Conservation (phyloP, 768 basidiomycete genomes). For the Sarcomyxa edulis region DNA sequence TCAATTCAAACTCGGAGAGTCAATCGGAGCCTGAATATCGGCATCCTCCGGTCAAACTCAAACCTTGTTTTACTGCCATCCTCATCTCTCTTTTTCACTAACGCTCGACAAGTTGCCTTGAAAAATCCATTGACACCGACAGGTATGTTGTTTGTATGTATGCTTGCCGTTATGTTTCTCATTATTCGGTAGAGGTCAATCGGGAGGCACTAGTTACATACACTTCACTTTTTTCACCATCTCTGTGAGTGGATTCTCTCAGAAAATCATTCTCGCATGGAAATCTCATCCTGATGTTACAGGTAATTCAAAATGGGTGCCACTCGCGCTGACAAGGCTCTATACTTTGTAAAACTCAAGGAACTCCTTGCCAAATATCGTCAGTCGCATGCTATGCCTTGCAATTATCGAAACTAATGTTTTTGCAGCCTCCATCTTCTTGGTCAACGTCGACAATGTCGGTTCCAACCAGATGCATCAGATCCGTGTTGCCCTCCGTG, state of each 20-base stretch:
- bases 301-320: slow-evolving; percentile 72
- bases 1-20: no score
- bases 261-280: slow-evolving; percentile 14
- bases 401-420: slow-evolving; percentile 3
- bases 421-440: slow-evolving; percentile 87
- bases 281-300: slow-evolving; percentile 6
- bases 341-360: slow-evolving; percentile 92
- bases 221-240: slow-evolving; percentile 15
- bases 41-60: slow-evolving; percentile 17
- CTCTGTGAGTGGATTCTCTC: no score
- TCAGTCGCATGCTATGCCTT: slow-evolving; percentile 38
- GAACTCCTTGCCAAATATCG: slow-evolving; percentile 87
- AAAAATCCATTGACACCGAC: slow-evolving; percentile 91
- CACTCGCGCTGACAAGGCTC: slow-evolving; percentile 81
- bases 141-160: slow-evolving; percentile 37
- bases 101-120: slow-evolving; percentile 60
- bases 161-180: no score
- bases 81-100: slow-evolving; percentile 15
- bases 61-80: slow-evolving; percentile 26
- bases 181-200: slow-evolving; percentile 81
- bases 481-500: slow-evolving; percentile 92
- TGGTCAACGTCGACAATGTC: slow-evolving; percentile 99
- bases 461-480: slow-evolving; percentile 99
- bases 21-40: no score
- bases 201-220: slow-evolving; percentile 69